phyloP scores from a whole-genome alignment of 2,329 filamentous ascomycete genomes.

The Penicillium sp. region DNA sequence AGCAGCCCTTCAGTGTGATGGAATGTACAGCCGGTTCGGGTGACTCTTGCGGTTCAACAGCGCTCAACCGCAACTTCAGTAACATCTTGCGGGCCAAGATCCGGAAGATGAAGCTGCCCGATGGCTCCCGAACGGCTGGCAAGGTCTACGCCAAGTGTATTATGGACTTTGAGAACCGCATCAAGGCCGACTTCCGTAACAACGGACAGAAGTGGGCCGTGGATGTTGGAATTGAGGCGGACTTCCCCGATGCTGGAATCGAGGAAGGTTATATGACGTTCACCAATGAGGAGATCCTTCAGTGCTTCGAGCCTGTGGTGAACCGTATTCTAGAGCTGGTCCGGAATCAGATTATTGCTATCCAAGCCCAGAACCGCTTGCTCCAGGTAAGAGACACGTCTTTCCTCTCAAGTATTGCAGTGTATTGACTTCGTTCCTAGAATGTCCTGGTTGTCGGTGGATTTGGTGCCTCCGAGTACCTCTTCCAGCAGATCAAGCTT shows the following conservation, averaged over 20 bases:
- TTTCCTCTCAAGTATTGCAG: neutral
- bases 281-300: constrained; percentile 97
- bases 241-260: constrained; percentile 95
- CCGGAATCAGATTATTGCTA: constrained; percentile 97
- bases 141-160: constrained; percentile 99
- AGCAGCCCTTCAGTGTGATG: constrained; percentile 92
- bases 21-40: constrained; percentile 97
- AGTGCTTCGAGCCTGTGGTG: constrained; percentile 98
- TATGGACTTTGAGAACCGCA: constrained; percentile 99
- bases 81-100: constrained; percentile 98
- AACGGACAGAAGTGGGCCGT: constrained; percentile 99
- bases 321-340: constrained; percentile 96
- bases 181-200: constrained; percentile 99
- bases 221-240: constrained; percentile 96
- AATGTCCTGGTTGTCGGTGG: constrained; percentile 97
- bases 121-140: constrained; percentile 94
- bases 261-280: constrained; percentile 99
- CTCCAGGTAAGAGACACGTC: constrained; percentile 62
- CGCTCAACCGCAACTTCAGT: constrained; percentile 95
- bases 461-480: constrained; percentile 96
- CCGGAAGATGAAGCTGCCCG: constrained; percentile 97
- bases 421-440: constrained; percentile 38
- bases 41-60: constrained; percentile 97
- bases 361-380: constrained; percentile 91
- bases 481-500: constrained; percentile 99